Evolutionary conservation across 345 rosid genomes (phyloP).

Genomic region (Jatropha curcas): DNA sequence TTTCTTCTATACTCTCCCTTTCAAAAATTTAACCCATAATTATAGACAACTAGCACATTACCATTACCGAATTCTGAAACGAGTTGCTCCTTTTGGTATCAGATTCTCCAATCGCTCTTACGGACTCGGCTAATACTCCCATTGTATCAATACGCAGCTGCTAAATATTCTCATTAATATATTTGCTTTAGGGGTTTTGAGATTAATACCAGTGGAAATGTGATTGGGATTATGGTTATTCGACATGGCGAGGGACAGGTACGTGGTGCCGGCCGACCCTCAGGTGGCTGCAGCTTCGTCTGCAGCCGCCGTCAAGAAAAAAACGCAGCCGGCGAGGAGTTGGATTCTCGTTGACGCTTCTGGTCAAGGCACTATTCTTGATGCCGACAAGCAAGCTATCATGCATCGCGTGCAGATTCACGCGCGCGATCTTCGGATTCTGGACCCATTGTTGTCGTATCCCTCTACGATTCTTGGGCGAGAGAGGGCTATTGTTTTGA

Average conservation of each 20-base stretch:
- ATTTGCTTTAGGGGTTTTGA: neutral
- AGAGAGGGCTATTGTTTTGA: slow-evolving; percentile 91
- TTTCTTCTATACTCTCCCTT: too few species aligned
- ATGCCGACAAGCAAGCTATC: slow-evolving; percentile 78
- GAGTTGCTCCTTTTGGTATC: neutral
- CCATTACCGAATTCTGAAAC: too few species aligned
- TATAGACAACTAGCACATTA: too few species aligned
- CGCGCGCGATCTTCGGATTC: slow-evolving; percentile 95
- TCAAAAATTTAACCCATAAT: too few species aligned
- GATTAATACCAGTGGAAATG: neutral
- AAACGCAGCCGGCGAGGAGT: slow-evolving; percentile 58
- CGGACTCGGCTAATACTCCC: neutral
- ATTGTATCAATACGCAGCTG: too few species aligned
- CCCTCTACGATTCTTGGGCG: slow-evolving; percentile 98
- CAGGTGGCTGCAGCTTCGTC: slow-evolving; percentile 34
- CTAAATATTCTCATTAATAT: too few species aligned
- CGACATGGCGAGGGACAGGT: slow-evolving; percentile 63
- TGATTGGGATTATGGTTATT: slow-evolving; percentile 12
- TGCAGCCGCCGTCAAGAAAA: slow-evolving; percentile 52
- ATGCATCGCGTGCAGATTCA: slow-evolving; percentile 97
- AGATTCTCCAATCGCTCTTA: neutral
- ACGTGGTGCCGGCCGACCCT: slow-evolving; percentile 72
- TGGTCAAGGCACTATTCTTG: slow-evolving; percentile 55
- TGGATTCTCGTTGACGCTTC: slow-evolving; percentile 61
- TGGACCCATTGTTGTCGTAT: slow-evolving; percentile 87